phyloP scores from a whole-genome alignment of 2,329 filamentous ascomycete genomes.

The Aschersonia sp. region DNA sequence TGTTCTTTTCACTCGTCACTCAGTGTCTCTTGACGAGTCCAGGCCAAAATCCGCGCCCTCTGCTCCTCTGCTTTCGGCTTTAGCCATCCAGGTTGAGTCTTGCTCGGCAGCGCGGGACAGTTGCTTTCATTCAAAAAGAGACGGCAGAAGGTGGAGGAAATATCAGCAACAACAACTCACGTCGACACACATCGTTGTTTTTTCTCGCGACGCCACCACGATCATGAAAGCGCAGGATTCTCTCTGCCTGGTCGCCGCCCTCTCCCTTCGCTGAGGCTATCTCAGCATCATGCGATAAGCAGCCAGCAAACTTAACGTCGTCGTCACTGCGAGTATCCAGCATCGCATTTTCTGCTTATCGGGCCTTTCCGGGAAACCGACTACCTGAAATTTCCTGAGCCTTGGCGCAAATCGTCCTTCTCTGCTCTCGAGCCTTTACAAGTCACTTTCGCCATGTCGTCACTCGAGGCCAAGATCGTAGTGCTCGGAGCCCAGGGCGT shows the following conservation, averaged over 20 bases:
- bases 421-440: not conserved
- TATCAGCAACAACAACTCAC: not conserved
- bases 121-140: no score
- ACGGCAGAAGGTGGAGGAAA: not conserved
- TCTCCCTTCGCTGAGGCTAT: constrained; percentile 2
- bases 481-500: constrained; percentile 69
- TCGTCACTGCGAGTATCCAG: not conserved
- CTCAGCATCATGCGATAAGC: constrained; percentile 3
- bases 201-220: not conserved
- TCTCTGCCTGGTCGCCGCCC: constrained; percentile 1
- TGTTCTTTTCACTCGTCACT: no score
- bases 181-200: no score
- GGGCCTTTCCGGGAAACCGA: no score
- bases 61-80: no score
- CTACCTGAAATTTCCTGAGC: not conserved
- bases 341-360: not conserved
- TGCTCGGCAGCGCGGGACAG: no score
- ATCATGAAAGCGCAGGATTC: constrained; percentile 1
- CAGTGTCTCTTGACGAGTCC: no score
- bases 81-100: no score
- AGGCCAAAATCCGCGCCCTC: no score
- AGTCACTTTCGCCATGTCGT: constrained; percentile 27
- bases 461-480: constrained; percentile 69
- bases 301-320: not conserved
- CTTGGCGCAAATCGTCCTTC: not conserved